Evolutionary conservation across 1,139 yeast species (phyloP).

Genomic region (Blastobotrys ciferrii): DNA sequence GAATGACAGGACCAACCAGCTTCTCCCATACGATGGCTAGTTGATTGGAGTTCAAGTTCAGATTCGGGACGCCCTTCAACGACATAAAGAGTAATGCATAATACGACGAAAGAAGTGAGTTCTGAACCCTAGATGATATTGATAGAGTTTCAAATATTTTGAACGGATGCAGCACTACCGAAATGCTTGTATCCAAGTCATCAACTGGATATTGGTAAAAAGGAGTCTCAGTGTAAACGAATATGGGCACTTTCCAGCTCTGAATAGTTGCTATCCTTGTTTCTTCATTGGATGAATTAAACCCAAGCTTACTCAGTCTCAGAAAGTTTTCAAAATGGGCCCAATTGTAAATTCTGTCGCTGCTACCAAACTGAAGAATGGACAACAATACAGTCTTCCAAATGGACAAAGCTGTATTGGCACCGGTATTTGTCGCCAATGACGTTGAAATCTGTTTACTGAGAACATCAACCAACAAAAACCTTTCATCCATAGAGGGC

Average conservation of each 20-base stretch:
- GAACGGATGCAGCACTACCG: slow-evolving; percentile 23
- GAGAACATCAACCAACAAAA: neutral
- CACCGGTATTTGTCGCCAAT: neutral
- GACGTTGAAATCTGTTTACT: slow-evolving; percentile 1
- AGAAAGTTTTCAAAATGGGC: slow-evolving; percentile 21
- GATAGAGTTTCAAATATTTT: slow-evolving; percentile 14
- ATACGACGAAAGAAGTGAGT: slow-evolving; percentile 3
- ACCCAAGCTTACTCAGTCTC: slow-evolving; percentile 23
- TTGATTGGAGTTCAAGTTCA: slow-evolving; percentile 13
- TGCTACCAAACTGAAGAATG: slow-evolving; percentile 18
- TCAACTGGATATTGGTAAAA: slow-evolving; percentile 11
- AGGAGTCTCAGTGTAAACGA: slow-evolving; percentile 19
- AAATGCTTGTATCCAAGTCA: slow-evolving; percentile 12
- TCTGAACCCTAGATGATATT: slow-evolving; percentile 13
- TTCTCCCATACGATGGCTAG: slow-evolving; percentile 20
- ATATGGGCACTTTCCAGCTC: slow-evolving; percentile 24
- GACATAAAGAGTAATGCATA: slow-evolving; percentile 13
- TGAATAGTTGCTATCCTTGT: slow-evolving; percentile 21
- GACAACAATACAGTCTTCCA: slow-evolving; percentile 24
- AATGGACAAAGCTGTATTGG: slow-evolving; percentile 19
- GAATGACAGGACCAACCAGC: slow-evolving; percentile 17
- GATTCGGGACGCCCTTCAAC: slow-evolving; percentile 15
- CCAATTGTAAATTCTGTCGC: slow-evolving; percentile 24
- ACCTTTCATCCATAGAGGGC: neutral
- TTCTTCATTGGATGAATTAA: slow-evolving; percentile 21